Conservation (phyloP, 2,329 filamentous ascomycete species). For the Plectosphaerella plurivora region DNA sequence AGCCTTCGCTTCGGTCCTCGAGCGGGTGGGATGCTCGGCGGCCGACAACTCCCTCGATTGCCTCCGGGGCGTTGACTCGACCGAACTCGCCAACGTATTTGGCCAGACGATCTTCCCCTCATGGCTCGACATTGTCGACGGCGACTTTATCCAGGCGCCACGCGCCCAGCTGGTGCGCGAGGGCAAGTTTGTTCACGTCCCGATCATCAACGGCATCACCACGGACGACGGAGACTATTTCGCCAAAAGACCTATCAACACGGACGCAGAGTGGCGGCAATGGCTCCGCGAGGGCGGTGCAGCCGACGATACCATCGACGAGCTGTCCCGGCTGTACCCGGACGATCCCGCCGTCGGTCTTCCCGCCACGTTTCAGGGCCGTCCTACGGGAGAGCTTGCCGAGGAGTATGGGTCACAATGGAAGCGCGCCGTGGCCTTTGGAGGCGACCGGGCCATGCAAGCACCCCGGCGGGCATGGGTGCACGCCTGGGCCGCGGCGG, state of each 20-base stretch:
- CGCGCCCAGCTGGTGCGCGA: slow-evolving; percentile 46
- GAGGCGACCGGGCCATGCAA: slow-evolving; percentile 52
- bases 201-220: slow-evolving; percentile 59
- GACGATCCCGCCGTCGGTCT: slow-evolving; percentile 42
- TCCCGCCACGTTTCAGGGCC: slow-evolving; percentile 33
- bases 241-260: slow-evolving; percentile 47
- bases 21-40: neutral
- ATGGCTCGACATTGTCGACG: slow-evolving; percentile 24
- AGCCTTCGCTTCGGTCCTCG: neutral
- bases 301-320: slow-evolving; percentile 20
- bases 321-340: slow-evolving; percentile 42
- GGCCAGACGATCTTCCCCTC: slow-evolving; percentile 18
- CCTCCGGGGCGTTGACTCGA: slow-evolving; percentile 22
- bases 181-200: slow-evolving; percentile 59
- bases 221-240: slow-evolving; percentile 60
- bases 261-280: slow-evolving; percentile 43
- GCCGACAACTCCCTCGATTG: slow-evolving; percentile 17
- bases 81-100: slow-evolving; percentile 22
- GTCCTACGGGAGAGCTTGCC: slow-evolving; percentile 12
- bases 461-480: slow-evolving; percentile 48
- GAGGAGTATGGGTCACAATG: slow-evolving; percentile 37
- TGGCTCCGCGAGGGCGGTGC: slow-evolving; percentile 23
- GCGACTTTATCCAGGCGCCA: slow-evolving; percentile 31
- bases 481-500: slow-evolving; percentile 42
- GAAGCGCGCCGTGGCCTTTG: slow-evolving; percentile 49